Evolutionary conservation across 2,329 filamentous ascomycete species (phyloP), one percentile per base, ranked within the genome.

Genomic region (Mariannaea elegans): DNA sequence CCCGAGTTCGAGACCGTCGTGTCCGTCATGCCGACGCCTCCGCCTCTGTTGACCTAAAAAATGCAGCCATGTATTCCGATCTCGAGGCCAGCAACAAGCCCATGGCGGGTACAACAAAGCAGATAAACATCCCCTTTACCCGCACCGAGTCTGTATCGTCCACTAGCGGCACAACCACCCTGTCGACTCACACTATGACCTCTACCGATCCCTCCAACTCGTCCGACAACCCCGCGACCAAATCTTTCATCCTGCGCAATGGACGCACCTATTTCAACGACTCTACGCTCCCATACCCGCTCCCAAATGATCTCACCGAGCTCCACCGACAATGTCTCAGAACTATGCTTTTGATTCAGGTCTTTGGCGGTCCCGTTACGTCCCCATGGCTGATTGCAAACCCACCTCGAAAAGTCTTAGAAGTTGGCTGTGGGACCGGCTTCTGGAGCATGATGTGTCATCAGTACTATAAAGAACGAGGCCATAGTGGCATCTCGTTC

Each of bases 401-500:
- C 45, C 88, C 91, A 18, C 94, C 94, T 0, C 84, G 84, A 69
- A 89, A 88, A 65, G 90, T 98, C 24, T 82, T 98, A 21, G 94
- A 98, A 72, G 78, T 97, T 31, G 93, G 89, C 27, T 98, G 94
- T 75, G 94, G 94, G 16, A 90, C 90, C 18, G 94, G 88, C 21
- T 91, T 96, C 73, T 97, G 94, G 94, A 94, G 91, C 68, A 90
- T 91, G 77, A 88, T 93, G 81, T 96, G 92, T 74, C 90, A 97
- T 75, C 87, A 92, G 32, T 90, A 92, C 76, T 92, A 94, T 72
- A 82, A 85, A 56, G 83, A 86, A 47, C 82, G 85, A 55, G 92
- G 92, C 13, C 84, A 90, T 71, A 78, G 82, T 4, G 83, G 88
- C 61, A 88, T 96, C 19, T 86, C 87, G 5, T 97, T 96, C 72